Conservation (phyloP, 2,329 filamentous ascomycete species). For the Arthroderma uncinatum region DNA sequence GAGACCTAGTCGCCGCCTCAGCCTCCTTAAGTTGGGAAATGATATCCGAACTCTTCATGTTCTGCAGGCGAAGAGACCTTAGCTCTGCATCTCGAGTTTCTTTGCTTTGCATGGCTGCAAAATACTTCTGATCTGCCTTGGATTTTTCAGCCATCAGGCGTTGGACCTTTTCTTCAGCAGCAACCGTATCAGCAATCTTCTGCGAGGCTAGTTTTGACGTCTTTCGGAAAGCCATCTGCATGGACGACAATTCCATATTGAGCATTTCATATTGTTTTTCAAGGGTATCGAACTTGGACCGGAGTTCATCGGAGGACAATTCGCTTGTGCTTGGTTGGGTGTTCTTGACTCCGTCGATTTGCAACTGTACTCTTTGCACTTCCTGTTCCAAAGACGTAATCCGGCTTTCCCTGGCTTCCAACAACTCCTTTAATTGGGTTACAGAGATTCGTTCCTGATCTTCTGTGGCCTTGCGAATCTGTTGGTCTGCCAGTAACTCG, state of each 20-base stretch:
- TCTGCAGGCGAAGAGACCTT: slow-evolving; percentile 66
- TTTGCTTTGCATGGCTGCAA: slow-evolving; percentile 86
- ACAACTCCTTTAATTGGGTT: slow-evolving; percentile 67
- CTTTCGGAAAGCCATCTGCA: slow-evolving; percentile 79
- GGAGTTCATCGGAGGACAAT: slow-evolving; percentile 59
- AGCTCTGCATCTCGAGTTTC: slow-evolving; percentile 76
- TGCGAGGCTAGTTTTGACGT: slow-evolving; percentile 73
- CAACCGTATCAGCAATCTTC: slow-evolving; percentile 67
- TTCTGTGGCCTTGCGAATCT: slow-evolving; percentile 65
- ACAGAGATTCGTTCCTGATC: slow-evolving; percentile 61
- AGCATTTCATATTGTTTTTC: slow-evolving; percentile 73
- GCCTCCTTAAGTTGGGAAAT: slow-evolving; percentile 87
- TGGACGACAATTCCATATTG: slow-evolving; percentile 74
- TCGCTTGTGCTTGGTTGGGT: slow-evolving; percentile 42
- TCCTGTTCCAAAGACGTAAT: slow-evolving; percentile 76
- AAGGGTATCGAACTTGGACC: slow-evolving; percentile 60
- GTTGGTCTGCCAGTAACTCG: slow-evolving; percentile 70
- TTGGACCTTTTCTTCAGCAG: slow-evolving; percentile 65
- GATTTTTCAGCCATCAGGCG: slow-evolving; percentile 75
- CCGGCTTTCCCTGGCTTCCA: slow-evolving; percentile 65
- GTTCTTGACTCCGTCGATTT: slow-evolving; percentile 40
- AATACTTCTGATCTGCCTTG: slow-evolving; percentile 97
- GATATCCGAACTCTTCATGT: slow-evolving; percentile 82
- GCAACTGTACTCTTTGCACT: slow-evolving; percentile 55
- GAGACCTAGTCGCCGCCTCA: slow-evolving; percentile 62